Evolutionary conservation across 2,329 filamentous ascomycete genomes (phyloP).

Genomic region (Alternaria ethzedia): DNA sequence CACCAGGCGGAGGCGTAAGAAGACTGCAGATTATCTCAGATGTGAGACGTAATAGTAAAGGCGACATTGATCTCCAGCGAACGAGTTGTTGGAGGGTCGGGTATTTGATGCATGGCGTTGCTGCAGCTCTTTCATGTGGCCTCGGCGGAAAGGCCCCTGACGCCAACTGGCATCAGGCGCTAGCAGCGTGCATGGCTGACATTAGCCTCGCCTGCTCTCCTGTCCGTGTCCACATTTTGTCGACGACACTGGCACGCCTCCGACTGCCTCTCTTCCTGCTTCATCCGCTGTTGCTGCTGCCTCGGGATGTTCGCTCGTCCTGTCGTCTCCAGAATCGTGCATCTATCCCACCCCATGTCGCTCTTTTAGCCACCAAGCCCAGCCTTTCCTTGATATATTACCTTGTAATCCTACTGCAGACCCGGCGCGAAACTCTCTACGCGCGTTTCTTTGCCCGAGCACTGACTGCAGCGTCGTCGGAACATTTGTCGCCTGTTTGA

Average conservation of each 20-base stretch:
- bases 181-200: conserved; percentile 7
- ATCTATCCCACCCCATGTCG: conserved; percentile 42
- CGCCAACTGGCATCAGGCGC: conserved; percentile 11
- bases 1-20: background rate
- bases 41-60: too few relatives aligned
- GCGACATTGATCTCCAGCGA: background rate
- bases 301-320: conserved; percentile 43
- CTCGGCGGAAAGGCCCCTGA: conserved; percentile 12
- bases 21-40: background rate
- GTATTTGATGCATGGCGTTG: background rate
- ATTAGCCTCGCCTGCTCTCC: conserved; percentile 16
- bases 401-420: conserved; percentile 36
- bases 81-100: background rate
- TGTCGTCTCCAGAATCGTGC: conserved; percentile 37
- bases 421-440: conserved; percentile 16
- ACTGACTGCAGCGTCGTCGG: conserved; percentile 13
- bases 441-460: conserved; percentile 15
- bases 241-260: conserved; percentile 24
- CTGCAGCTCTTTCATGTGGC: conserved; percentile 13
- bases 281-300: conserved; percentile 33
- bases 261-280: conserved; percentile 20
- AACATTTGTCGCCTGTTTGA: conserved; percentile 15
- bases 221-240: conserved; percentile 21
- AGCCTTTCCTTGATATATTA: conserved; percentile 45
- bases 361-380: conserved; percentile 43